Evolutionary conservation across 139 green algal genomes (phyloP), one percentile per base, ranked within the genome.

Genomic region (Microglena sp.): DNA sequence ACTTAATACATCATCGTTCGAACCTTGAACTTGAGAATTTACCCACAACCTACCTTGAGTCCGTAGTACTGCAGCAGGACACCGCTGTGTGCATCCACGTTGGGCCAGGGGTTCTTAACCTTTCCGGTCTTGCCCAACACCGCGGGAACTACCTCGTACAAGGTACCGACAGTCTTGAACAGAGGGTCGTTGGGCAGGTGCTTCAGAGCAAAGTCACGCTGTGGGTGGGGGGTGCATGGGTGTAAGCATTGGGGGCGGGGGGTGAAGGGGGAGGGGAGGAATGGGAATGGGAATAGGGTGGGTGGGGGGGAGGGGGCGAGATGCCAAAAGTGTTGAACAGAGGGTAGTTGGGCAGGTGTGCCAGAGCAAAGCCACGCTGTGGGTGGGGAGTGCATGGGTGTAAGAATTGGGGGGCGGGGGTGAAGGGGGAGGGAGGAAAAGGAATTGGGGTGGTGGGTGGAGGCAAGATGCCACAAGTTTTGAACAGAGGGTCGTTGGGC

Each of bases 61-160:
- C 87, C 87, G 79, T 95, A 97, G 77, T 96, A 87, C 78, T 97
- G 91, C 64, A 98, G 83, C 71, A 98, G 79, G 33, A 98, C 93
- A 30, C 93, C 93, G 55, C 70, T 88, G 85, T 99, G 93, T 18
- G 93, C 93, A 66, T 99, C 93, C 34, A 99, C 93, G 72, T 99
- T 99, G 24, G 93, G 93, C 91, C 90, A 98, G 1, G 93, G 93
- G 79, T 98, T 98, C 78, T 96, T 94, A 60, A 87, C 76, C 81
- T 87, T 73, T 27, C 34, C 4, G 24, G 87, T 95, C 71, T 88
- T 68, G 5, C 66, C 66, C 31, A 99, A 87, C 40, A 97, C 84
- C 35, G 79, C 77, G 11, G 93, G 92, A 36, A 98, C 93, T n/a
- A 98, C 89, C 58, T 96, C 84, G 72, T 95, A 96, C 45, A 96